Evolutionary conservation across 257 asterid species (phyloP).

Genomic region (Nicotiana obtusifolia): DNA sequence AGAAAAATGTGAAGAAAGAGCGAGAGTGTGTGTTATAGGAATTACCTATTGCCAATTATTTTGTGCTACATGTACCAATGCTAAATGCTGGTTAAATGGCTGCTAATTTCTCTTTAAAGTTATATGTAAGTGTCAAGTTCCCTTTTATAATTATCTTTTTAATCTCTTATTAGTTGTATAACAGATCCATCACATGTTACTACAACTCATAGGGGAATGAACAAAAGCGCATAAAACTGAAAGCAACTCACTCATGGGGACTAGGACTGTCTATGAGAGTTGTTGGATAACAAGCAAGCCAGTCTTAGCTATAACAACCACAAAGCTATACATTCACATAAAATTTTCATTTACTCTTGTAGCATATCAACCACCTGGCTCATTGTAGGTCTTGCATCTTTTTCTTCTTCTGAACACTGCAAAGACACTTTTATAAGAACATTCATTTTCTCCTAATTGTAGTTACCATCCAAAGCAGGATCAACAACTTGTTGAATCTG

Average conservation of each 20-base stretch:
- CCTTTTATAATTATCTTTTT: too few relatives aligned
- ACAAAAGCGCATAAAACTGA: too few relatives aligned
- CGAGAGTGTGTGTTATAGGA: too few relatives aligned
- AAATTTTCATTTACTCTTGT: background rate
- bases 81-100: too few relatives aligned
- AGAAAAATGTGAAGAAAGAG: too few relatives aligned
- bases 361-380: slow-evolving; percentile 6
- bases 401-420: slow-evolving; percentile 9
- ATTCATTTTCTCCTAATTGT: background rate
- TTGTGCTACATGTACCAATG: too few relatives aligned
- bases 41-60: too few relatives aligned
- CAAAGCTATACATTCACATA: background rate
- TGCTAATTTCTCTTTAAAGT: too few relatives aligned
- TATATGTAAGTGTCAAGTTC: too few relatives aligned
- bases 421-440: background rate
- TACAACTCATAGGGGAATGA: background rate
- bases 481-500: slow-evolving; percentile 2
- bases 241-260: background rate
- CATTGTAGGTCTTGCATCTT: slow-evolving; percentile 11
- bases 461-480: background rate
- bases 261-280: too few relatives aligned
- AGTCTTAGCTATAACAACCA: too few relatives aligned
- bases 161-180: too few relatives aligned
- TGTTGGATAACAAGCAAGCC: background rate
- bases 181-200: background rate